These are phyloP conservation scores for Ogataea pini DNA, from an alignment of 805 yeast species.

Conservation along the genomic window DNA sequence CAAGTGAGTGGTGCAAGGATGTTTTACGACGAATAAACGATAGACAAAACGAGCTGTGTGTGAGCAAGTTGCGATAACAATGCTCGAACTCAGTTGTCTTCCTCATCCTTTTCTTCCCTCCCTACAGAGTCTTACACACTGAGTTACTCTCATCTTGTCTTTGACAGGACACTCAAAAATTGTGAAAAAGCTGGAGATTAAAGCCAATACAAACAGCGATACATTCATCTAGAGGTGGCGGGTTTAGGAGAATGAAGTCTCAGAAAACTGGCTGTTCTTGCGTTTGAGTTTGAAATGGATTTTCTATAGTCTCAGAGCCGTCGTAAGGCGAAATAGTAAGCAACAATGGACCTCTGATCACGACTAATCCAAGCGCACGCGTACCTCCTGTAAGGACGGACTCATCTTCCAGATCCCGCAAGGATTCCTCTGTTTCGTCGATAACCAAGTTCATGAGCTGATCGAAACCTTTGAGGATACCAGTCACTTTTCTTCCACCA, in stretches of 20 bases:
- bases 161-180: too few relatives aligned
- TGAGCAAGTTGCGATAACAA: too few relatives aligned
- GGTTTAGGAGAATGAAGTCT: too few relatives aligned
- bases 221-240: not conserved
- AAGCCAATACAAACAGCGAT: not conserved
- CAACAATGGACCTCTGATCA: conserved; percentile 81
- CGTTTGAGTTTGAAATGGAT: conserved; percentile 51
- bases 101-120: too few relatives aligned
- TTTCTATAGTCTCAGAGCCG: conserved; percentile 68
- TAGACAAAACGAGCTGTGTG: too few relatives aligned
- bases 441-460: conserved; percentile 78
- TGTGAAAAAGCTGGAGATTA: not conserved
- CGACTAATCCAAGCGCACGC: conserved; percentile 73
- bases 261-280: conserved; percentile 5
- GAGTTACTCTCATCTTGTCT: too few relatives aligned
- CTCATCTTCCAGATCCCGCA: conserved; percentile 67
- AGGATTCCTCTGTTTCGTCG: conserved; percentile 66
- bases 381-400: conserved; percentile 52
- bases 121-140: too few relatives aligned
- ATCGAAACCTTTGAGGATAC: conserved; percentile 80
- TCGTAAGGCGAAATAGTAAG: conserved; percentile 73
- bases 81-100: too few relatives aligned
- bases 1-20: not conserved
- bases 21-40: not conserved
- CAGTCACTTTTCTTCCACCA: conserved; percentile 80